Evolutionary conservation across 805 yeast species (phyloP).

Genomic region (Starmerella davenportii): DNA sequence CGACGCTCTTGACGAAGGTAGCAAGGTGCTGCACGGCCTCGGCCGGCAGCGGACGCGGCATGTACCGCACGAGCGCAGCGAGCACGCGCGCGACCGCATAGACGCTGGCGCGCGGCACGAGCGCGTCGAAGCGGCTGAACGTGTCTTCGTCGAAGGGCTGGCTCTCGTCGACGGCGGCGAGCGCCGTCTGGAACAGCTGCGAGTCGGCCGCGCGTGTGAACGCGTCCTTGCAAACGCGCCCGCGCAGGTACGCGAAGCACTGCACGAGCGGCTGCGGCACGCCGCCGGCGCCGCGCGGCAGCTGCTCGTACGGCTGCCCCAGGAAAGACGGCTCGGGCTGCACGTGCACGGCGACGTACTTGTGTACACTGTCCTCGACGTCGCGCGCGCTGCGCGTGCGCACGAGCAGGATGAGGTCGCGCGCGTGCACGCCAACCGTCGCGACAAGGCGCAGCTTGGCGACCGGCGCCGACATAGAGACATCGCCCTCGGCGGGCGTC

Average conservation of each 20-base stretch:
- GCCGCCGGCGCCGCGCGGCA: constrained; percentile 7
- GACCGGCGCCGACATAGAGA: constrained; percentile 5
- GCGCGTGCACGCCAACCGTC: constrained; percentile 6
- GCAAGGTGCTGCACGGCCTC: constrained; percentile 4
- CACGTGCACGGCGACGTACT: constrained; percentile 15
- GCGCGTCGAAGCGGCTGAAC: constrained; percentile 18
- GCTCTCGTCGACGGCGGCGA: constrained; percentile 24
- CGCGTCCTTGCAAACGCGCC: constrained; percentile 14
- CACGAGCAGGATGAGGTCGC: constrained; percentile 10
- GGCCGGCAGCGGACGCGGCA: constrained; percentile 12
- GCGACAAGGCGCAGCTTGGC: constrained; percentile 2
- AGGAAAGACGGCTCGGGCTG: constrained; percentile 20
- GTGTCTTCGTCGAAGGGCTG: constrained; percentile 20
- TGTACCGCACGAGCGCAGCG: constrained; percentile 6
- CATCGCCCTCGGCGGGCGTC: constrained; percentile 6
- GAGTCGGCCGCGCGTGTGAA: constrained; percentile 17
- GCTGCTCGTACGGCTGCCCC: constrained; percentile 20
- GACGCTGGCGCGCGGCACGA: constrained; percentile 24
- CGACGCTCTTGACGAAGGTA: constrained; percentile 4
- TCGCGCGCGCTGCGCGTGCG: neutral
- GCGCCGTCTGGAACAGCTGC: constrained; percentile 16
- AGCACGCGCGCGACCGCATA: constrained; percentile 25
- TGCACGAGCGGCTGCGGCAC: constrained; percentile 23
- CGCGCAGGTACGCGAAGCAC: constrained; percentile 24
- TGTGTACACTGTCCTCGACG: constrained; percentile 6